Conservation (phyloP, 1,139 yeast species). For the Scheffersomyces segobiensis region DNA sequence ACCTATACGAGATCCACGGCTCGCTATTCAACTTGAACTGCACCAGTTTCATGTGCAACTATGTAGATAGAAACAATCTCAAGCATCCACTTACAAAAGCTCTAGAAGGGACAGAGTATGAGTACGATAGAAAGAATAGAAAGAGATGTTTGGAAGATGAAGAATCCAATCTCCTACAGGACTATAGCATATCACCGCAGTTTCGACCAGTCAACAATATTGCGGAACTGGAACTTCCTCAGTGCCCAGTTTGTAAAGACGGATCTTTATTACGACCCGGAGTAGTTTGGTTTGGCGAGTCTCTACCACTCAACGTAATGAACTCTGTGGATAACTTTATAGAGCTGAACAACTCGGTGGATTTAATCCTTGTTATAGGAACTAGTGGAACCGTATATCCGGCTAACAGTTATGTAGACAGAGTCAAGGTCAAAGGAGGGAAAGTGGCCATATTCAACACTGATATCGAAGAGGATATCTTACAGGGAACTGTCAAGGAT, state of each 20-base stretch:
- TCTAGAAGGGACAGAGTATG: conserved; percentile 41
- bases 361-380: conserved; percentile 78
- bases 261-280: conserved; percentile 73
- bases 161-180: conserved; percentile 8
- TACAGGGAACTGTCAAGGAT: conserved; percentile 40
- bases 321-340: conserved; percentile 72
- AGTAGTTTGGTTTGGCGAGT: conserved; percentile 92
- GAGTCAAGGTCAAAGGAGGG: conserved; percentile 72
- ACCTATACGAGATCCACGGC: conserved; percentile 74
- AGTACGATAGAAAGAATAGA: conserved; percentile 19
- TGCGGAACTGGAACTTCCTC: conserved; percentile 59
- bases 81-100: conserved; percentile 65
- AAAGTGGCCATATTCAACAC: conserved; percentile 82
- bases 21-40: conserved; percentile 71
- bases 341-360: conserved; percentile 54
- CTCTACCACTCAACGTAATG: conserved; percentile 63
- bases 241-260: conserved; percentile 67
- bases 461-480: conserved; percentile 50
- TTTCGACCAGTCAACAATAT: conserved; percentile 50
- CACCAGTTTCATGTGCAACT: conserved; percentile 73
- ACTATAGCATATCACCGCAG: conserved; percentile 38
- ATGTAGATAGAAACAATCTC: conserved; percentile 51
- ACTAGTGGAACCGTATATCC: conserved; percentile 89
- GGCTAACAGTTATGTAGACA: conserved; percentile 85
- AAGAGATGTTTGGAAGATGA: conserved; percentile 4